phyloP scores from a whole-genome alignment of 306 rosid species.

The Casuarina equisetifolia region DNA sequence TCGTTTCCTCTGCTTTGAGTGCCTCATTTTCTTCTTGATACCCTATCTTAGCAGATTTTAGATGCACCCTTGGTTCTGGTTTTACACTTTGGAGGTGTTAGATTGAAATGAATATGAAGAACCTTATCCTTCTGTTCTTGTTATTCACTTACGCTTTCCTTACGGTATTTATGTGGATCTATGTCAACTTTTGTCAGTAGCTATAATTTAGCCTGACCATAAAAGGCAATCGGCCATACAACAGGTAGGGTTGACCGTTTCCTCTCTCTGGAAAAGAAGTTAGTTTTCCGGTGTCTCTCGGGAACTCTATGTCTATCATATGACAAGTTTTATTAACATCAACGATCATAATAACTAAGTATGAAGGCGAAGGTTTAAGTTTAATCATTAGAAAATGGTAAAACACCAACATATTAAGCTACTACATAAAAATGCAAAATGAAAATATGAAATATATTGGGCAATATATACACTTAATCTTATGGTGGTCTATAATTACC shows the following conservation, averaged over 20 bases:
- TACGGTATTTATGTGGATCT: not conserved
- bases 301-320: too few relatives aligned
- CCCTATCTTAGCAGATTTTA: conserved; percentile 46
- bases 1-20: conserved; percentile 34
- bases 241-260: conserved; percentile 33
- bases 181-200: conserved; percentile 21
- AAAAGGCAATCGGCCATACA: conserved; percentile 16
- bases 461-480: too few relatives aligned
- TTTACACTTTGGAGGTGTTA: not conserved
- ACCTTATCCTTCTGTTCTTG: not conserved
- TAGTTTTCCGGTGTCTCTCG: conserved; percentile 18
- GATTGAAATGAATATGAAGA: conserved; percentile 3
- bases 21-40: conserved; percentile 10
- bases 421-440: too few relatives aligned
- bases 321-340: too few relatives aligned
- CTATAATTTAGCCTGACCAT: conserved; percentile 55
- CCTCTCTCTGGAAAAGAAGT: conserved; percentile 25
- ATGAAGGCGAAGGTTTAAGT: too few relatives aligned
- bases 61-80: not conserved
- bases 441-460: too few relatives aligned
- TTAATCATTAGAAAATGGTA: too few relatives aligned
- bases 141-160: conserved; percentile 2
- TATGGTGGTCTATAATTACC: too few relatives aligned
- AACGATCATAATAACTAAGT: too few relatives aligned
- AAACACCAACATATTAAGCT: too few relatives aligned